Conservation (phyloP, 2,329 filamentous ascomycete genomes). For the Annulohypoxylon truncatum region DNA sequence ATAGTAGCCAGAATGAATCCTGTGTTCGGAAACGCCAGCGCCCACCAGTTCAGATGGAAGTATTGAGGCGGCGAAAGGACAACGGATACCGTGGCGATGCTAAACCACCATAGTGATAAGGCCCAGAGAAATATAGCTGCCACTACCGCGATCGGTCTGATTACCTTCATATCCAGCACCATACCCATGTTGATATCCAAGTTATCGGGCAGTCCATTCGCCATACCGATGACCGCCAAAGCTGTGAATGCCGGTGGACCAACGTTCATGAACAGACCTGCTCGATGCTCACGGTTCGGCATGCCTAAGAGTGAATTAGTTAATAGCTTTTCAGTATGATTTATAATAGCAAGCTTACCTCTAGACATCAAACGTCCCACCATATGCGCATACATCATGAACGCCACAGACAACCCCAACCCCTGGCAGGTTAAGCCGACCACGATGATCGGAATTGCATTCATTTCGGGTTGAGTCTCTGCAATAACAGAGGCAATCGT, state of each 20-base stretch:
- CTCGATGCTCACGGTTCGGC: conserved; percentile 71
- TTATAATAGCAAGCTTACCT: conserved; percentile 2
- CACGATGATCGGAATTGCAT: conserved; percentile 71
- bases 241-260: conserved; percentile 78
- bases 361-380: conserved; percentile 75
- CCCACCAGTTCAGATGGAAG: conserved; percentile 73
- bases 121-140: conserved; percentile 72
- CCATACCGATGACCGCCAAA: conserved; percentile 75
- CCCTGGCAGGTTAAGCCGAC: conserved; percentile 77
- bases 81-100: conserved; percentile 60
- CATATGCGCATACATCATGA: conserved; percentile 79
- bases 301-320: conserved; percentile 56
- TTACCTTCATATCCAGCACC: conserved; percentile 34
- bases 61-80: conserved; percentile 58
- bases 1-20: conserved; percentile 69
- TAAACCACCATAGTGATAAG: conserved; percentile 69
- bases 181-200: conserved; percentile 54
- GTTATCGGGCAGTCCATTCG: conserved; percentile 62
- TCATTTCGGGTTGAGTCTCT: conserved; percentile 65
- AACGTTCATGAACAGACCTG: conserved; percentile 79
- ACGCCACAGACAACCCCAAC: conserved; percentile 73
- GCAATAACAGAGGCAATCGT: conserved; percentile 76
- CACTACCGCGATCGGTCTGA: conserved; percentile 60
- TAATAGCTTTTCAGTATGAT: background rate
- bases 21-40: conserved; percentile 71